phyloP scores from a whole-genome alignment of 768 basidiomycete species.

The Hysterangium stoloniferum region DNA sequence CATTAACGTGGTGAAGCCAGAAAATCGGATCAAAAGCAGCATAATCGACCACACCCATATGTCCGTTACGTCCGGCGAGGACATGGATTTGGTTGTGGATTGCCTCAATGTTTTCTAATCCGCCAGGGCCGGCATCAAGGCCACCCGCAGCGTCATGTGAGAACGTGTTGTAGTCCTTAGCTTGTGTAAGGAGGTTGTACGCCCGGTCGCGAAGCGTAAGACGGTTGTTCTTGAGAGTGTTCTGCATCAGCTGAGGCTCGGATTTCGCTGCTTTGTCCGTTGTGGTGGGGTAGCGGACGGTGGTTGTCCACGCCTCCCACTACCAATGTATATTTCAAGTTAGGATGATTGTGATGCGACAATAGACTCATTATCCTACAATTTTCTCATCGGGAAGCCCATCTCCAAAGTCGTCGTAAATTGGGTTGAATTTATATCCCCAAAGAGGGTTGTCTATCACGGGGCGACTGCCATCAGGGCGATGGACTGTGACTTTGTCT shows the following conservation, averaged over 20 bases:
- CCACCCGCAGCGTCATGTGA: constrained; percentile 7
- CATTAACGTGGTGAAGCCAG: constrained; percentile 38
- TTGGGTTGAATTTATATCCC: constrained; percentile 29
- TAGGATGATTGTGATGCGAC: background rate
- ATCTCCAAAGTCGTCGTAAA: constrained; percentile 14
- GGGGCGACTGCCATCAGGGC: constrained; percentile 23
- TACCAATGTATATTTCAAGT: background rate
- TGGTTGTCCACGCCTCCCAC: constrained; percentile 24
- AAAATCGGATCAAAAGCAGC: constrained; percentile 47
- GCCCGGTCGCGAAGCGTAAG: constrained; percentile 11
- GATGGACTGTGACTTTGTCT: constrained; percentile 27
- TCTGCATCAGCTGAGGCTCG: constrained; percentile 10
- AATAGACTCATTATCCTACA: constrained; percentile 12
- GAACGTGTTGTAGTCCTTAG: constrained; percentile 9
- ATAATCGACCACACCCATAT: constrained; percentile 28
- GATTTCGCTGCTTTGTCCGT: constrained; percentile 25
- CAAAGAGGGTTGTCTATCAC: constrained; percentile 28
- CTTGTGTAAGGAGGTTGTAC: constrained; percentile 3
- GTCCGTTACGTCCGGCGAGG: constrained; percentile 33
- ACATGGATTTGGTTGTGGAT: constrained; percentile 42
- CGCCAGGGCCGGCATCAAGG: constrained; percentile 1
- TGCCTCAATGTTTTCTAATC: constrained; percentile 28
- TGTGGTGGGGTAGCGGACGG: constrained; percentile 25
- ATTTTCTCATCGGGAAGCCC: background rate
- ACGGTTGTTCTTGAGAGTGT: constrained; percentile 7